Conservation (phyloP, 306 rosid genomes). For the Acacia crassicarpa region DNA sequence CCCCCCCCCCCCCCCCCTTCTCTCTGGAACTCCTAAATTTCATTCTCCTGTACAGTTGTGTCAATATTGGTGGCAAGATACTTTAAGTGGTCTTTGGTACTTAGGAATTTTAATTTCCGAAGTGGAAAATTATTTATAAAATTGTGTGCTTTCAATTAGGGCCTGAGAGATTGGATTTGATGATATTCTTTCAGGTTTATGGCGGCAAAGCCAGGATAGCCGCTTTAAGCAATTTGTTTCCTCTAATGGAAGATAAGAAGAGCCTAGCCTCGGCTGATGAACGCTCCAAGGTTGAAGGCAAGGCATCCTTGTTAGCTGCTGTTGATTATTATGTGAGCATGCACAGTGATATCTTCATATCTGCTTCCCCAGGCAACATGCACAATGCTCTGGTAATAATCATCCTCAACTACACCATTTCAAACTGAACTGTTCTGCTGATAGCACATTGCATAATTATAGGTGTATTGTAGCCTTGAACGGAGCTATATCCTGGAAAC, state of each 20-base stretch:
- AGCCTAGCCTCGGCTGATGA: slow-evolving; percentile 72
- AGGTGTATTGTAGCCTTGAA: background rate
- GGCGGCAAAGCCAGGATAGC: slow-evolving; percentile 94
- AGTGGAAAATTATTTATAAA: background rate
- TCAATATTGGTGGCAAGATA: slow-evolving; percentile 10
- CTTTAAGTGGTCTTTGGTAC: background rate
- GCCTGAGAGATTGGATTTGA: slow-evolving; percentile 25
- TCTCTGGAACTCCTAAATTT: background rate
- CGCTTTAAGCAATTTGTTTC: slow-evolving; percentile 63
- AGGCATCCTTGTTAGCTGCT: slow-evolving; percentile 91
- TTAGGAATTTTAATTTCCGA: background rate
- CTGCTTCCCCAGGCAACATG: slow-evolving; percentile 99
- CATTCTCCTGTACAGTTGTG: background rate
- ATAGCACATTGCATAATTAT: background rate
- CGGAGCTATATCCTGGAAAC: background rate
- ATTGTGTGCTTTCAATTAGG: slow-evolving; percentile 4
- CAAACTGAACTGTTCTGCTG: slow-evolving; percentile 6
- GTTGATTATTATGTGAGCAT: slow-evolving; percentile 87
- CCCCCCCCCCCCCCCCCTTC: background rate
- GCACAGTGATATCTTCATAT: slow-evolving; percentile 92
- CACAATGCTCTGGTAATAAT: slow-evolving; percentile 91
- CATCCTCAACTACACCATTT: slow-evolving; percentile 14
- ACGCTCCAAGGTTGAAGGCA: slow-evolving; percentile 72
- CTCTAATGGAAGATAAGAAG: slow-evolving; percentile 91
- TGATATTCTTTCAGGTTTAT: slow-evolving; percentile 63